Conservation (phyloP, 2,329 filamentous ascomycete species). For the Akanthomyces uredinophilus region DNA sequence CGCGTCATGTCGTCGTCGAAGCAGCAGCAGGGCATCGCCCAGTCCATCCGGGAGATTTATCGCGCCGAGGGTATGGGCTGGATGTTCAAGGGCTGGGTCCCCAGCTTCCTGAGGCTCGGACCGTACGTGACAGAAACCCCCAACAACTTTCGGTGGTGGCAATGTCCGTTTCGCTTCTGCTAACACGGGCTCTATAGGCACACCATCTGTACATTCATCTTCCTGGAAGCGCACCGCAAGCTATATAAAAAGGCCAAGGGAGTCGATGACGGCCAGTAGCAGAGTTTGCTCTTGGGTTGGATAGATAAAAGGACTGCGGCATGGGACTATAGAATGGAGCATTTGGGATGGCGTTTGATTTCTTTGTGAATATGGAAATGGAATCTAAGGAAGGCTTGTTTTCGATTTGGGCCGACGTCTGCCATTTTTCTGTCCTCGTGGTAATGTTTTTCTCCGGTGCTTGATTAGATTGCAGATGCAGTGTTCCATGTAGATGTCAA, state of each 20-base stretch:
- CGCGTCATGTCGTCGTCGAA: constrained; percentile 68
- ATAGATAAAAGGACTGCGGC: constrained; percentile 11
- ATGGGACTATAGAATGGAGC: constrained; percentile 12
- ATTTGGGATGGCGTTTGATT: constrained; percentile 22
- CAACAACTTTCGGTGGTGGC: not conserved
- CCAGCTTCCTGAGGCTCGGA: constrained; percentile 62
- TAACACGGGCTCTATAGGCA: constrained; percentile 45
- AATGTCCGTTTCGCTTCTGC: not conserved
- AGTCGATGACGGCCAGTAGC: constrained; percentile 22
- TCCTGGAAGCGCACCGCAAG: constrained; percentile 82
- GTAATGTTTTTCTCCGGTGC: not conserved
- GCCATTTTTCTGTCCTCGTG: too few species aligned
- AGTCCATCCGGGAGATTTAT: constrained; percentile 62
- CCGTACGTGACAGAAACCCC: constrained; percentile 48
- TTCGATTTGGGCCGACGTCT: too few species aligned
- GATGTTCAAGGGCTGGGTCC: constrained; percentile 90
- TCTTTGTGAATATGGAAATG: constrained; percentile 13
- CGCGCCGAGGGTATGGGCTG: constrained; percentile 67
- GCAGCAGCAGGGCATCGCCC: constrained; percentile 45
- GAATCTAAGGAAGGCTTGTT: not conserved
- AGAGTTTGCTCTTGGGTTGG: constrained; percentile 22
- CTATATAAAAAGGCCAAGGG: constrained; percentile 56
- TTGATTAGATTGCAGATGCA: not conserved
- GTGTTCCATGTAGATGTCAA: not conserved
- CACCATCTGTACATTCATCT: constrained; percentile 82